Conservation (phyloP, 2,329 filamentous ascomycete species). For the Aureobasidium sp. region DNA sequence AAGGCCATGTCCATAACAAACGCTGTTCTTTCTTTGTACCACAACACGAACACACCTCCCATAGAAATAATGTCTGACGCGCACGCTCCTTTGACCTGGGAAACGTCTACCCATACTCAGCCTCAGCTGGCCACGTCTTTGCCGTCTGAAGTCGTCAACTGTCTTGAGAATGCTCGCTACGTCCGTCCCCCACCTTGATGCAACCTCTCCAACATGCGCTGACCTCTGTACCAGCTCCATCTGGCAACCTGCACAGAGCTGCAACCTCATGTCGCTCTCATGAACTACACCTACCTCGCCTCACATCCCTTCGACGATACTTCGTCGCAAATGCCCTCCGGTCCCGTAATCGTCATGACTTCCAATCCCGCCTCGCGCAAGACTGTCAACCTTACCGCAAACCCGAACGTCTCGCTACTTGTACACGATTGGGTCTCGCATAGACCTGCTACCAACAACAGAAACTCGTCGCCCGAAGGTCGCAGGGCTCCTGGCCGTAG, state of each 20-base stretch:
- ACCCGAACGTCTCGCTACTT: conserved; percentile 84
- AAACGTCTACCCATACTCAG: conserved; percentile 59
- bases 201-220: background rate
- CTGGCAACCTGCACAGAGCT: conserved; percentile 82
- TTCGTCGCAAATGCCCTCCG: conserved; percentile 42
- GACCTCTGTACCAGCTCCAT: conserved; percentile 59
- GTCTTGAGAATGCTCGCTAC: conserved; percentile 90
- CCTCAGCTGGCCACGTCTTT: conserved; percentile 61
- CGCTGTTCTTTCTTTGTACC: background rate
- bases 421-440: conserved; percentile 98
- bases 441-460: conserved; percentile 66
- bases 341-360: conserved; percentile 75
- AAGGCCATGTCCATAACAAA: background rate
- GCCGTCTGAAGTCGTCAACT: conserved; percentile 78
- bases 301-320: conserved; percentile 48
- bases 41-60: background rate
- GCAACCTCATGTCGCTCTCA: conserved; percentile 84
- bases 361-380: conserved; percentile 73
- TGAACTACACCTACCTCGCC: conserved; percentile 97
- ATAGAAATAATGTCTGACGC: conserved; percentile 19
- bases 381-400: conserved; percentile 70
- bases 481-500: conserved; percentile 41
- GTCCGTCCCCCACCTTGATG: conserved; percentile 41
- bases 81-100: conserved; percentile 25
- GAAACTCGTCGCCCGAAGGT: conserved; percentile 39